Base-by-base conservation (phyloP, 331 rosid species). In the Rosa hybrid region DNA sequence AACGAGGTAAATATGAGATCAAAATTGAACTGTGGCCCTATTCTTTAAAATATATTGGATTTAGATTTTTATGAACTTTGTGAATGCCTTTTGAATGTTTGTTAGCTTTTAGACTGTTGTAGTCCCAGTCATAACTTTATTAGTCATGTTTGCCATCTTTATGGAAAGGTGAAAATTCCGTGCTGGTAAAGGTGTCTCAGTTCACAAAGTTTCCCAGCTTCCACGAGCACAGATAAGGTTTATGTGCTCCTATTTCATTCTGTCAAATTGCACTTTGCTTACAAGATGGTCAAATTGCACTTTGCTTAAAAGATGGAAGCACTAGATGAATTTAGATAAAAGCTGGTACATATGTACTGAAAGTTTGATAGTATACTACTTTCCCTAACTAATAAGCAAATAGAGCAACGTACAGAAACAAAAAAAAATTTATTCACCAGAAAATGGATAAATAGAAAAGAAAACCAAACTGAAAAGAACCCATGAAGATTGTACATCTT, bases 401-500 rank as follows among this genome's bases (percentile, higher is more conserved):
- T 27, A 49, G 3, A 18, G 14, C 45, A 60, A 45, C 39, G 39
- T 34, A 34, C 13, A 45, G 12, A 76, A 45, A 49, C 8, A 76
- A 12, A 56, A 11, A 54, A 12, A 38, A 57, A 57, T 13, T 1
- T 75, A 8, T 59, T 57, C 78, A 56, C 39, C 21, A 67, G 71
- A 65, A 51, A 50, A 73, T 12, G 34, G 60, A 16, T 57, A 0
- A 57, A 14, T 14, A 65, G 39, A 48, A 48, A 46, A 25, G 5
- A 74, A 74, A 39, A 14, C 21, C 62, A 63, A 50, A 30, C 63
- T 20, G 8, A 77, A 63, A 76, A 63, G 56, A 30, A 23, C 80
- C 71, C 71, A 10, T 42, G 34, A 17, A 56, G 46, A 56, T 49
- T 65, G 45, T 39, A 68, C 42, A 7, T n/a, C 57, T 18, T 59